Evolutionary conservation across 352 stramenopile genomes (phyloP).

Genomic region (Pythium diclinum): DNA sequence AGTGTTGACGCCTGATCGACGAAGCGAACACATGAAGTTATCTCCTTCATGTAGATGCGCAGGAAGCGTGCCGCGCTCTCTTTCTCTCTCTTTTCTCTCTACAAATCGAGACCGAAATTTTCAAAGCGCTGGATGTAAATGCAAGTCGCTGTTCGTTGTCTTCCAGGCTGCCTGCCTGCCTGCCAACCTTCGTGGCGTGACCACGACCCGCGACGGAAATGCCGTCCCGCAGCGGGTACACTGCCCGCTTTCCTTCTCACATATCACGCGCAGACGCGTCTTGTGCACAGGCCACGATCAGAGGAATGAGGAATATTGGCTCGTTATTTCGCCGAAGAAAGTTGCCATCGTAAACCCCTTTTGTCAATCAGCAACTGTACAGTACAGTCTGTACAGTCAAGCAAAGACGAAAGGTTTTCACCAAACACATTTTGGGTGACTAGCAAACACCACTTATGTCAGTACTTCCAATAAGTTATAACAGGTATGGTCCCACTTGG

Average conservation of each 20-base stretch:
- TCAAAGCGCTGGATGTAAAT: not conserved
- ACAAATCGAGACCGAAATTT: not conserved
- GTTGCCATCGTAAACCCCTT: not conserved
- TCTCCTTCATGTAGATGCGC: not conserved
- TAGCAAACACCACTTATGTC: no score
- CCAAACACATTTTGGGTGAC: no score
- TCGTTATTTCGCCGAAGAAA: not conserved
- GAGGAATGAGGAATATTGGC: not conserved
- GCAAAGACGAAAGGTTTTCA: no score
- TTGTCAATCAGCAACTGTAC: not conserved
- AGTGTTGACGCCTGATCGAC: constrained; percentile 4
- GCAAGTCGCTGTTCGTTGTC: not conserved
- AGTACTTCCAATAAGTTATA: no score
- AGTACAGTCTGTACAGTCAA: no score
- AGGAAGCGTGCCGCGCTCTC: not conserved
- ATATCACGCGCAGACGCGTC: not conserved
- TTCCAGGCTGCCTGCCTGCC: no score
- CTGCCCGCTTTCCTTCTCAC: not conserved
- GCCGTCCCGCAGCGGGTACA: not conserved
- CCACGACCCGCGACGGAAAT: not conserved
- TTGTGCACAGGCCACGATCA: not conserved
- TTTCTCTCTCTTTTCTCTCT: not conserved
- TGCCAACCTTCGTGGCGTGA: not conserved
- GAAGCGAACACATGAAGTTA: not conserved
- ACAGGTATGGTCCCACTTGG: no score